phyloP scores from a whole-genome alignment of 2,329 filamentous ascomycete genomes.

The Cladosporium cucumerinum region DNA sequence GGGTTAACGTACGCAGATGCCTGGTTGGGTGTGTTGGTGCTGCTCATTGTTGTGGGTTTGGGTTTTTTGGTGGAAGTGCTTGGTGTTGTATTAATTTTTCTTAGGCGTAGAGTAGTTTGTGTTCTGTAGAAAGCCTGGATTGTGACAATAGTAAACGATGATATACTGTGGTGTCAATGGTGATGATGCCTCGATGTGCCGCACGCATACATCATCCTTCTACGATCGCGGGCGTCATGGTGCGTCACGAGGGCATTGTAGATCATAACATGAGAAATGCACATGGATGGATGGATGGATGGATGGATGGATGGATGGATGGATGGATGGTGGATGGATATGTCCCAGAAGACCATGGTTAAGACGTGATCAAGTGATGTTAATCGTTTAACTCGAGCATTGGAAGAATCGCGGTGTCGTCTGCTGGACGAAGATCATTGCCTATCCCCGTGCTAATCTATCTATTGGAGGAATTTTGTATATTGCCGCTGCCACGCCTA shows the following conservation, averaged over 20 bases:
- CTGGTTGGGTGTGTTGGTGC: conserved; percentile 24
- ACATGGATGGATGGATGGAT: background rate
- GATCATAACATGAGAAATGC: background rate
- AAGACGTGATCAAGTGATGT: background rate
- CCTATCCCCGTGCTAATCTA: background rate
- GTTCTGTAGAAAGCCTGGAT: no score
- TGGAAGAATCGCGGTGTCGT: background rate
- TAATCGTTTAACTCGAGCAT: background rate
- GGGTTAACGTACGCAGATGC: conserved; percentile 23
- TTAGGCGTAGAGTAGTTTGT: no score
- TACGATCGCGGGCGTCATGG: conserved; percentile 17
- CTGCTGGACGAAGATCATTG: background rate
- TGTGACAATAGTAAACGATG: no score
- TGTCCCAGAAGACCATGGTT: background rate
- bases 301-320: background rate
- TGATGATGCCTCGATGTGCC: conserved; percentile 3
- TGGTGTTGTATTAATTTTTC: background rate
- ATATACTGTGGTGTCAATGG: background rate
- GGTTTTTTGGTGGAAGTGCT: background rate
- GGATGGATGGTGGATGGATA: background rate
- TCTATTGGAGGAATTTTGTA: background rate
- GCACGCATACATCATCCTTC: conserved; percentile 3
- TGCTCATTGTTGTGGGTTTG: conserved; percentile 24
- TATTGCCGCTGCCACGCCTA: background rate
- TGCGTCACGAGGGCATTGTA: conserved; percentile 17